phyloP scores from a whole-genome alignment of 768 basidiomycete species.

The Fomitopsis pulvina region DNA sequence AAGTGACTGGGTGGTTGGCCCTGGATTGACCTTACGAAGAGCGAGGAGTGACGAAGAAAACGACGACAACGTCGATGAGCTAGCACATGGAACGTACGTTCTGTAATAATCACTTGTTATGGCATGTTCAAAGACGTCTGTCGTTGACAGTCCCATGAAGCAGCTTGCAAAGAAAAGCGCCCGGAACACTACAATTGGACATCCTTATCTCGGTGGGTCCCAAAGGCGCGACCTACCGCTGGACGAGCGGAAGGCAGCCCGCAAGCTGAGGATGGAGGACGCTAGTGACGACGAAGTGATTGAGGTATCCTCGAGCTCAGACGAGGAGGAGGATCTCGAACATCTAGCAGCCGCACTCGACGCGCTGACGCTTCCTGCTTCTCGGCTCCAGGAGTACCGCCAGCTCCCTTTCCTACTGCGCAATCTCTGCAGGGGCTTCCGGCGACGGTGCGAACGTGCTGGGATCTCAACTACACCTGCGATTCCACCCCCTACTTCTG shows the following conservation, averaged over 20 bases:
- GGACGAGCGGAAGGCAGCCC: conserved; percentile 2
- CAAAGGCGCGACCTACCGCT: background rate
- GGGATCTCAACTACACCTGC: conserved; percentile 28
- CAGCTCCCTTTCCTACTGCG: conserved; percentile 53
- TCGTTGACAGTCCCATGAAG: background rate
- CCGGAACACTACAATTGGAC: background rate
- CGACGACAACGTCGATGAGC: background rate
- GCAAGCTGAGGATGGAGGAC: conserved; percentile 5
- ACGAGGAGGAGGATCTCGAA: conserved; percentile 9
- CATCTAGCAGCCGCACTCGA: conserved; percentile 14
- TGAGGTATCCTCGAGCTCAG: conserved; percentile 3
- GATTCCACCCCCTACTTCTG: conserved; percentile 13
- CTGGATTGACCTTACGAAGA: background rate
- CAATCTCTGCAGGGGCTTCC: conserved; percentile 45
- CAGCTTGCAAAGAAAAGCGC: background rate
- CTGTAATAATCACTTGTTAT: background rate
- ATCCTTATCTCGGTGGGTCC: background rate
- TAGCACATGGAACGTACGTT: background rate
- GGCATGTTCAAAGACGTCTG: background rate
- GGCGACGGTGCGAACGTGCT: conserved; percentile 30
- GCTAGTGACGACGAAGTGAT: conserved; percentile 7
- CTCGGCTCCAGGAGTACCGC: conserved; percentile 3
- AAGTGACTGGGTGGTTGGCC: background rate
- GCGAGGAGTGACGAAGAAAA: background rate
- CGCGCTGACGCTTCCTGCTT: conserved; percentile 4